Base-by-base conservation (phyloP, 2,329 filamentous ascomycete species). In the Chrysoporthe puriensis region DNA sequence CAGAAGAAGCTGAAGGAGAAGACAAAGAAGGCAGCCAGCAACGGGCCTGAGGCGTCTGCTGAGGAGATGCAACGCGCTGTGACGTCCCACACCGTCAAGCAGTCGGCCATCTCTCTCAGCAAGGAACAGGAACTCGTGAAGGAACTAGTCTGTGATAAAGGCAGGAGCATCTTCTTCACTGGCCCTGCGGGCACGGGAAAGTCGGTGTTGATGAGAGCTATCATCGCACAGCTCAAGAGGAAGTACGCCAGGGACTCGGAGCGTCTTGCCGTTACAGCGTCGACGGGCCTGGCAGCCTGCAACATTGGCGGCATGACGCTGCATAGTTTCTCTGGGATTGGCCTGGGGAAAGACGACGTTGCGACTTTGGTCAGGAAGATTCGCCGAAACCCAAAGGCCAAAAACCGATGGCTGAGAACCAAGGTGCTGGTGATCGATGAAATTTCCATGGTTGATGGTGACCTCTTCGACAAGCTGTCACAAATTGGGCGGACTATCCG, bases 391-490 rank as follows among this genome's bases (percentile, higher is more conserved):
- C 85, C 87, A 21, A 98, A 97, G 77, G 93, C 94, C 32, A 95
- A 92, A 76, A 91, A 89, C 71, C 88, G 95, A 52, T 99, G 96
- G 96, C 81, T 96, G 71, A 88, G 89, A 66, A 97, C 94, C 0
- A 97, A 94, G 75, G 88, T 93, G 14, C 85, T 99, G 34, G 86
- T 99, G 72, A 88, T 99, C 73, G 96, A 99, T 78, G 96, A 99
- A 77, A 90, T 99, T 3, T 98, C 96, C 14, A 99, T 99, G 96
- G 94, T 99, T 4, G 96, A 99, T 74, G 96, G 93, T 1, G 94
- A 97, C 44, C 84, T 99, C 0, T 99, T 98, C 72, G 96, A 99
- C 81, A 99, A 99, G 78, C 85, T 99, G 21, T 94, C 96, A 70
- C 88, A 91, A 69, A 91, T 99, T 72, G 95, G 94, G 16, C 88